Conservation (phyloP, 2,329 filamentous ascomycete genomes). For the Monilinia fructicola region DNA sequence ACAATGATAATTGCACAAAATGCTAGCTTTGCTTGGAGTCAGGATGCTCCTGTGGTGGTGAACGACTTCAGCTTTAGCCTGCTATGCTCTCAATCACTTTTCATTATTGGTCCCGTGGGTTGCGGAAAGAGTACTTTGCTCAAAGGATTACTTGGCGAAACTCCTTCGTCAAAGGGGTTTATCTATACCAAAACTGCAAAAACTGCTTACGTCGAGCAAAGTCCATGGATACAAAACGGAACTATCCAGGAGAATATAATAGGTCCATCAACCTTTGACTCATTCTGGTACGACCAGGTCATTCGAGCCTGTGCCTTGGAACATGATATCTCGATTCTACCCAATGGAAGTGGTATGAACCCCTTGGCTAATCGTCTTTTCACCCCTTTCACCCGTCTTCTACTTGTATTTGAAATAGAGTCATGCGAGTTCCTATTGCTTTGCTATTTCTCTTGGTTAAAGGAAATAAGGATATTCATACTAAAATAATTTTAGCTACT, state of each 20-base stretch:
- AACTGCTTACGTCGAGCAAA: slow-evolving; percentile 48
- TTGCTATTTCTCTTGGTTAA: neutral
- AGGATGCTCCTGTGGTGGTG: slow-evolving; percentile 24
- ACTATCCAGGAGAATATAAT: slow-evolving; percentile 46
- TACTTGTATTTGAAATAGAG: neutral
- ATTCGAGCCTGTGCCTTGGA: slow-evolving; percentile 64
- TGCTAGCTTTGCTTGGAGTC: slow-evolving; percentile 34
- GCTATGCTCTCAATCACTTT: slow-evolving; percentile 29
- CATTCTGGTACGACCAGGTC: slow-evolving; percentile 62
- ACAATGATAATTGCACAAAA: slow-evolving; percentile 32
- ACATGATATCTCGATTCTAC: slow-evolving; percentile 60
- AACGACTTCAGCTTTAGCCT: slow-evolving; percentile 31
- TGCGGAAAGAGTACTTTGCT: slow-evolving; percentile 40
- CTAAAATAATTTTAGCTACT: slow-evolving; percentile 28
- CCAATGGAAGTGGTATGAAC: slow-evolving; percentile 62
- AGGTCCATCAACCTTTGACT: slow-evolving; percentile 46
- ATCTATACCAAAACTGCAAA: slow-evolving; percentile 29
- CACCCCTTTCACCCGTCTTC: neutral
- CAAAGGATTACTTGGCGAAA: slow-evolving; percentile 39
- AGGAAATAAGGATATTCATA: neutral
- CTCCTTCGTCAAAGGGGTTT: slow-evolving; percentile 32
- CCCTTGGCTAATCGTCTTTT: slow-evolving; percentile 42
- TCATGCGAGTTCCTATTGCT: neutral
- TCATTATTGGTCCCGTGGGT: slow-evolving; percentile 40
- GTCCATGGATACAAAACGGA: slow-evolving; percentile 48